Conservation (phyloP, 495 filamentous ascomycete genomes). For the Cercophora scortea region DNA sequence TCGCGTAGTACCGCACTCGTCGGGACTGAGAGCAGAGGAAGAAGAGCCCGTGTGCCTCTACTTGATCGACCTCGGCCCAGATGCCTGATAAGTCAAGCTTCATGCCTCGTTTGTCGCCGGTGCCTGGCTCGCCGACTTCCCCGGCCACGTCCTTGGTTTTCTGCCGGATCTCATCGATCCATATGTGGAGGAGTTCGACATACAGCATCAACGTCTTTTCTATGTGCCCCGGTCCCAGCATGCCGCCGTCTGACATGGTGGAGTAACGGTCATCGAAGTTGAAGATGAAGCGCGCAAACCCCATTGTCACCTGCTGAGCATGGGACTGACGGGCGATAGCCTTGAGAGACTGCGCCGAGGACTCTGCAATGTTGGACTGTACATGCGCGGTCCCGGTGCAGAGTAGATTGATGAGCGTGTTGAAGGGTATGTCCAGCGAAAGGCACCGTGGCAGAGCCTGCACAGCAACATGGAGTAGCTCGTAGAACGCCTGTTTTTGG, state of each 20-base stretch:
- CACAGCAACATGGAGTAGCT: slow-evolving; percentile 89
- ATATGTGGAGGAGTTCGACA: slow-evolving; percentile 87
- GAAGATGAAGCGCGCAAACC: slow-evolving; percentile 95
- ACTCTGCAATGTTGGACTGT: slow-evolving; percentile 82
- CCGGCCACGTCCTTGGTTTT: slow-evolving; percentile 68
- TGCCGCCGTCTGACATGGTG: slow-evolving; percentile 95
- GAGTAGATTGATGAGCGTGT: slow-evolving; percentile 86
- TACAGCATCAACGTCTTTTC: slow-evolving; percentile 90
- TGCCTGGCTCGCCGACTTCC: slow-evolving; percentile 52
- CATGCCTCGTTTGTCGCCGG: slow-evolving; percentile 50
- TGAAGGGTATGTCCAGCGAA: slow-evolving; percentile 84
- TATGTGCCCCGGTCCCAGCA: slow-evolving; percentile 91
- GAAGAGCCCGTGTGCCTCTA: slow-evolving; percentile 96
- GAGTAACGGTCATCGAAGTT: slow-evolving; percentile 95
- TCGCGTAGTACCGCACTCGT: slow-evolving; percentile 78
- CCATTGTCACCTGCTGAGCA: slow-evolving; percentile 92
- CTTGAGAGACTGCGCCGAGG: slow-evolving; percentile 87
- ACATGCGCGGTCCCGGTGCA: slow-evolving; percentile 97
- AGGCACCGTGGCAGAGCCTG: slow-evolving; percentile 90
- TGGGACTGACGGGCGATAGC: slow-evolving; percentile 90
- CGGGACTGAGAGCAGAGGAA: slow-evolving; percentile 94
- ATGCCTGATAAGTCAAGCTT: slow-evolving; percentile 82
- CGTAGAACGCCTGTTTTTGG: slow-evolving; percentile 91
- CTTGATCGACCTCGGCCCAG: slow-evolving; percentile 88
- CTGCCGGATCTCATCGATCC: slow-evolving; percentile 90